Base-by-base conservation (phyloP, 352 stramenopile genomes). In the Sclerospora graminicola region DNA sequence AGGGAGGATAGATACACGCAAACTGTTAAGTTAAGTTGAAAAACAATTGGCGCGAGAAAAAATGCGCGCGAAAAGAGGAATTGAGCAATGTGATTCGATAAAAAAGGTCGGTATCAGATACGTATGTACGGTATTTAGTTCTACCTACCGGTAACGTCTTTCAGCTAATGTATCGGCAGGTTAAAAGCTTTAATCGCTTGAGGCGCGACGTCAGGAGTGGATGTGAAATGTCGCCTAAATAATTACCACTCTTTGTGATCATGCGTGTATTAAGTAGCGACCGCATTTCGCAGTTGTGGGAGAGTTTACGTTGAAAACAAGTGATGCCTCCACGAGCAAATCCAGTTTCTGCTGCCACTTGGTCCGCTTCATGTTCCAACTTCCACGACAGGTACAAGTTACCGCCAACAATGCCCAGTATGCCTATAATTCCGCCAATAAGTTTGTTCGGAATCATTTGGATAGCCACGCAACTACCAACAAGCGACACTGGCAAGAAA, bases 171-270 rank as follows among this genome's bases (percentile, higher is more conserved):
- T 26, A 26, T 26, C 21, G 21, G 21, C 21, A 45, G 0, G 66
- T 60, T 30, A 86, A 59, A 5, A 68, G 51, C 58, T 73, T 60
- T 2, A 91, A 54, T 36, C 83, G 72, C 29, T 74, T 60, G 29
- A 89, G 82, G 8, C 80, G 80, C 11, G 63, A 81, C 5, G 80
- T 89, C 10, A 91, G 54, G 28, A 86, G 57, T 30, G 80, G 80
- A 37, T 91, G 80, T 1, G 69, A 71, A 8, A 69, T 84, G 47
- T 91, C 80, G 16, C 74, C 80, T 14, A 91, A 50, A 57, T 91
- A 91, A 55, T 91, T 87, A 41, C 80, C 80, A 21, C 69, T 53
- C 37, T 84, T 56, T 11, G 70, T 86, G 63, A 91, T 91, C 60
- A 85, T 61, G n/a, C 50, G 57, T 15, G 74, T 77, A 24, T 82